Evolutionary conservation across 805 yeast genomes (phyloP).

Genomic region (Brettanomyces naardenensis): DNA sequence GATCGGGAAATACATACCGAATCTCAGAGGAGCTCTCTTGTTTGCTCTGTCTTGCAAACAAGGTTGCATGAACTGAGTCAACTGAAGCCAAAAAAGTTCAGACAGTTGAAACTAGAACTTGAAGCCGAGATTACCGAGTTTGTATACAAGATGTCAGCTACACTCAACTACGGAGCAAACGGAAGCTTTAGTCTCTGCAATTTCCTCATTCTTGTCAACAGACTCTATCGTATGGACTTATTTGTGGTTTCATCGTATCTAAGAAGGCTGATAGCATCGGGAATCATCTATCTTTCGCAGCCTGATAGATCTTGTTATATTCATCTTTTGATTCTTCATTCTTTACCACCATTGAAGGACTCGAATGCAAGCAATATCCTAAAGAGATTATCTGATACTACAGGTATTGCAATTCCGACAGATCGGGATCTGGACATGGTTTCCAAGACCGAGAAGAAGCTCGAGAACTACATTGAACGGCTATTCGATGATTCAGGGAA

Average conservation of each 20-base stretch:
- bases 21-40: conserved; percentile 16
- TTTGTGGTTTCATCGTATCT: conserved; percentile 60
- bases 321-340: conserved; percentile 50
- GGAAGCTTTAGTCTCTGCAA: conserved; percentile 17
- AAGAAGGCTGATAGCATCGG: conserved; percentile 78
- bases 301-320: conserved; percentile 41
- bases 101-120: conserved; percentile 22
- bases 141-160: conserved; percentile 23
- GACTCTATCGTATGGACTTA: conserved; percentile 38
- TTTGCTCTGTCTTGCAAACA: conserved; percentile 19
- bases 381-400: conserved; percentile 21
- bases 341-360: conserved; percentile 46
- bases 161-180: conserved; percentile 16
- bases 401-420: conserved; percentile 11
- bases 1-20: conserved; percentile 11
- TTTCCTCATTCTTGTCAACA: conserved; percentile 42
- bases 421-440: neutral
- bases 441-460: neutral
- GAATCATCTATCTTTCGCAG: conserved; percentile 57
- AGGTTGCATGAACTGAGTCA: conserved; percentile 15
- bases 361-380: conserved; percentile 27
- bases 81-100: conserved; percentile 17
- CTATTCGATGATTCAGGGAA: neutral
- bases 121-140: conserved; percentile 26
- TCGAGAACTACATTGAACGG: neutral